Conservation (phyloP, 169 alveolate species). For the Plasmodium knowlesi region DNA sequence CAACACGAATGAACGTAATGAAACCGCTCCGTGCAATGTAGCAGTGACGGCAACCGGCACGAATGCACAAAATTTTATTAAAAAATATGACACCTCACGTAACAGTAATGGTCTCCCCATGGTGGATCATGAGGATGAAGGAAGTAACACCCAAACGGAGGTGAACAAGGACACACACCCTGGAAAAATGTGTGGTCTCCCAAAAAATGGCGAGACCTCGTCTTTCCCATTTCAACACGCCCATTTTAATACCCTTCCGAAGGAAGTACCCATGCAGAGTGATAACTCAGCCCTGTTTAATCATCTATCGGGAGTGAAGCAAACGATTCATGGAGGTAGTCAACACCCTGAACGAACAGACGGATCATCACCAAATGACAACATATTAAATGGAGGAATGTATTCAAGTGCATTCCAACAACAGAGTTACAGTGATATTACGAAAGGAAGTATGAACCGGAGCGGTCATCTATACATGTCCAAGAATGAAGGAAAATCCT, state of each 20-base stretch:
- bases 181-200: neutral
- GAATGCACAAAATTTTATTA: neutral
- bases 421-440: neutral
- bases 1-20: neutral
- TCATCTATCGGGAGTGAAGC: neutral
- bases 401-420: neutral
- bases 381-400: neutral
- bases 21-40: neutral
- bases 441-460: neutral
- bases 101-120: neutral
- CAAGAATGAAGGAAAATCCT: neutral
- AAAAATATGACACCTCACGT: neutral
- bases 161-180: neutral
- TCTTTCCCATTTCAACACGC: neutral
- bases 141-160: neutral
- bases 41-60: neutral
- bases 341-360: neutral
- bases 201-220: neutral
- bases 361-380: neutral
- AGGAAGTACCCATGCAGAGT: neutral
- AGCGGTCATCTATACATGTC: neutral
- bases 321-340: neutral
- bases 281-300: neutral
- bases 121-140: neutral
- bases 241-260: neutral